A percentile compares a stretch with the other conserved stretches of the same genome.
These are phyloP conservation scores for Solanum medicagineum DNA, from an alignment of 257 asterid genomes.

Conservation along the genomic window DNA sequence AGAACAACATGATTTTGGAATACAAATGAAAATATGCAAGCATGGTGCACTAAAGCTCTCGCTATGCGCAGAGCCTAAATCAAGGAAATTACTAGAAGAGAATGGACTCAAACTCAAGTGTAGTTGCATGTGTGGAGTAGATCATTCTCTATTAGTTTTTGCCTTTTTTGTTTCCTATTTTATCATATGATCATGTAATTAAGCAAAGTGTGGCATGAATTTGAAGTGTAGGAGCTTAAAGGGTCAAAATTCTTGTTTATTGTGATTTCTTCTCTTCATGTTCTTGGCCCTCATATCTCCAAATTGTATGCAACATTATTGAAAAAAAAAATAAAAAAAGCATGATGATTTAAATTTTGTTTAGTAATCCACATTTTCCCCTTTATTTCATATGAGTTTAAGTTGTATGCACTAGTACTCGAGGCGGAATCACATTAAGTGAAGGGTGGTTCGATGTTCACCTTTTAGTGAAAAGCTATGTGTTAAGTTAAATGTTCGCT, in stretches of 20 bases:
- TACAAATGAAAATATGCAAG: slow-evolving; percentile 43
- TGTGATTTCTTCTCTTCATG: not conserved
- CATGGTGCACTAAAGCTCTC: too few species aligned
- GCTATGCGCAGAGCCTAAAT: not conserved
- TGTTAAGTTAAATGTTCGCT: not conserved
- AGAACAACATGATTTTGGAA: slow-evolving; percentile 96
- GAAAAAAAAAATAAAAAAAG: not conserved
- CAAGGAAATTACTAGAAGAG: not conserved
- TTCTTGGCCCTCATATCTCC: not conserved
- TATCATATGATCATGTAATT: not conserved
- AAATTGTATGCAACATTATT: not conserved
- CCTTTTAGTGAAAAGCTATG: too few species aligned
- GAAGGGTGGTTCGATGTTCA: not conserved
- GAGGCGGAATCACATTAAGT: not conserved
- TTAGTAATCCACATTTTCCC: not conserved
- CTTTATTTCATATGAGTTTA: not conserved
- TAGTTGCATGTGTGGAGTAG: not conserved
- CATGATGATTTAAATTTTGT: not conserved
- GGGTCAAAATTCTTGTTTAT: not conserved
- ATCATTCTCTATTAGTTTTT: not conserved
- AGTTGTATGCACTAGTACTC: not conserved
- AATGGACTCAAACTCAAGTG: not conserved
- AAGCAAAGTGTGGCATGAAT: not conserved
- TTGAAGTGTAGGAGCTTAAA: not conserved
- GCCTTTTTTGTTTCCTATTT: not conserved